A percentile compares a stretch with the other conserved stretches of the same genome.
phyloP scores from a whole-genome alignment of 768 basidiomycete genomes.

The Peribolospora kevripleyi region DNA sequence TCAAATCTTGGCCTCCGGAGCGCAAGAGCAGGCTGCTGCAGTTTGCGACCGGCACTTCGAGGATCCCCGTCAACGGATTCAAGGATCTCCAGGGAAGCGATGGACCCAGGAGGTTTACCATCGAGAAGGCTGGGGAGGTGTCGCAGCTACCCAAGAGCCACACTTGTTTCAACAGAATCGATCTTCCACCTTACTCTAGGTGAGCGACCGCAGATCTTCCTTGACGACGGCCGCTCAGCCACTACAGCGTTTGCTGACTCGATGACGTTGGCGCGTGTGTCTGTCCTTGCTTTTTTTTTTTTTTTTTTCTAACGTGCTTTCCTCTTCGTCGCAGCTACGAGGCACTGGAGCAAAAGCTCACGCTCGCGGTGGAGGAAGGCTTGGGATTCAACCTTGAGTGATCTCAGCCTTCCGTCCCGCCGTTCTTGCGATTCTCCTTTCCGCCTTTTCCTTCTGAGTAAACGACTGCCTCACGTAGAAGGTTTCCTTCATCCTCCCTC shows the following conservation, averaged over 20 bases:
- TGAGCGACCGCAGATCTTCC: slow-evolving; percentile 2
- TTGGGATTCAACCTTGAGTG: slow-evolving; percentile 10
- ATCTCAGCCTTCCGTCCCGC: not conserved
- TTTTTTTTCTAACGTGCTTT: not conserved
- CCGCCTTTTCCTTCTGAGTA: not conserved
- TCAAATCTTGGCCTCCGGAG: slow-evolving; percentile 91
- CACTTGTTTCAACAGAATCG: slow-evolving; percentile 91
- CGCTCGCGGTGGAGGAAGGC: slow-evolving; percentile 55
- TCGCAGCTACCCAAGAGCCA: slow-evolving; percentile 91
- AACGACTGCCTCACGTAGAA: not conserved
- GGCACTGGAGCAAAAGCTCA: slow-evolving; percentile 80
- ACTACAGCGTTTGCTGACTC: too few relatives aligned
- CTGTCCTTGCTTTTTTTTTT: not conserved
- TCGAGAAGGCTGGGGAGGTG: slow-evolving; percentile 90
- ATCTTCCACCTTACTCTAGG: slow-evolving; percentile 79
- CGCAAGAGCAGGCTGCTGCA: slow-evolving; percentile 87
- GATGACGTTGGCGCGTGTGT: not conserved
- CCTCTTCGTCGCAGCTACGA: slow-evolving; percentile 37
- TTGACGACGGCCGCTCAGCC: too few relatives aligned
- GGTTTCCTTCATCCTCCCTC: not conserved
- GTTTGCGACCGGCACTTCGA: slow-evolving; percentile 74
- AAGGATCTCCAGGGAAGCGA: slow-evolving; percentile 96
- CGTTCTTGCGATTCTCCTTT: not conserved
- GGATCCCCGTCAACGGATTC: slow-evolving; percentile 95
- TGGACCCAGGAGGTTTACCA: slow-evolving; percentile 87